These are phyloP conservation scores for Fusarium mexicanum DNA, from an alignment of 2,329 filamentous ascomycete genomes.

Conservation along the genomic window DNA sequence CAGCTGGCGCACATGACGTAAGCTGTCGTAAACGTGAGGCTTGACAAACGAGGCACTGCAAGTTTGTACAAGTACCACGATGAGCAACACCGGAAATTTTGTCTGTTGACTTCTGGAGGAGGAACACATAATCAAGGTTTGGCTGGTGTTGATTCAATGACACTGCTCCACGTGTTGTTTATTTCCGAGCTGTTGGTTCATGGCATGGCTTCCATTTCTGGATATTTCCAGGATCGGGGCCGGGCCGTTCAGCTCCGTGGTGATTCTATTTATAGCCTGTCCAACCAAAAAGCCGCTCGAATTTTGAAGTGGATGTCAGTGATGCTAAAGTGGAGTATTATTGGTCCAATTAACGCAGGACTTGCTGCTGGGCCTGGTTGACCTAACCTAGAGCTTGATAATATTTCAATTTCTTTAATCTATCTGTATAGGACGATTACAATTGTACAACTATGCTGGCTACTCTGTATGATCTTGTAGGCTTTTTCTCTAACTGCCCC, in stretches of 20 bases:
- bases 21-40: background rate
- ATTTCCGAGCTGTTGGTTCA: background rate
- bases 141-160: background rate
- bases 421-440: background rate
- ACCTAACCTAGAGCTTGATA: background rate
- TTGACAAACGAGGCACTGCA: background rate
- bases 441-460: rapidly evolving
- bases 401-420: no score
- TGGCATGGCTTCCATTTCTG: background rate
- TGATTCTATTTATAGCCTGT: background rate
- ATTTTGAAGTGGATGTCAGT: background rate
- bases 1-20: background rate
- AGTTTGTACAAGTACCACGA: no score
- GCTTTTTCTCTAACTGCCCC: no score
- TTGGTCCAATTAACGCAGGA: background rate
- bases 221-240: background rate
- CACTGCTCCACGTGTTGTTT: background rate
- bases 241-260: background rate
- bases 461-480: rapidly evolving
- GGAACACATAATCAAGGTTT: background rate
- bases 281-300: rapidly evolving
- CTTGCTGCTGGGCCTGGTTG: rapidly evolving
- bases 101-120: background rate
- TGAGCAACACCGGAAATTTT: no score
- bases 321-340: background rate